These are phyloP conservation scores for Lachancea sp. DNA, from an alignment of 805 yeast species.

Conservation along the genomic window DNA sequence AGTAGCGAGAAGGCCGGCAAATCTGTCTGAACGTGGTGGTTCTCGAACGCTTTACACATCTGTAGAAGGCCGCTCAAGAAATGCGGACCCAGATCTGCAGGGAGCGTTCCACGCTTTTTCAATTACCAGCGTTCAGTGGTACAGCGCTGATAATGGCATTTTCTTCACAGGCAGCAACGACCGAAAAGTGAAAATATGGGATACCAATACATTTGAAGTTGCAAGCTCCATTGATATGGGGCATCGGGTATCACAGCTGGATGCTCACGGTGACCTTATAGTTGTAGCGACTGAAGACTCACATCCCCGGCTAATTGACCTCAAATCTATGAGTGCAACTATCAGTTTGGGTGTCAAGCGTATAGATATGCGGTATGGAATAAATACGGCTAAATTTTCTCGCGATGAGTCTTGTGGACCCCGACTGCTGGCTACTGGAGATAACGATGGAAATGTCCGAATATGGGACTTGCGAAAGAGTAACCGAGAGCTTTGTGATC, in stretches of 20 bases:
- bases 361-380: conserved; percentile 36
- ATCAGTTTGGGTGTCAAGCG: conserved; percentile 63
- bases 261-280: conserved; percentile 44
- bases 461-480: conserved; percentile 73
- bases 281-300: conserved; percentile 70
- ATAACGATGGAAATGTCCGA: conserved; percentile 70
- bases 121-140: conserved; percentile 72
- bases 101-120: conserved; percentile 57
- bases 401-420: conserved; percentile 42
- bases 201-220: conserved; percentile 55
- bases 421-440: conserved; percentile 68
- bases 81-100: neutral
- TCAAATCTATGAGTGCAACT: conserved; percentile 65
- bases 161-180: conserved; percentile 80
- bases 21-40: neutral
- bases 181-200: conserved; percentile 73
- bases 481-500: conserved; percentile 23
- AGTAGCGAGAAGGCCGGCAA: conserved; percentile 1
- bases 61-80: neutral
- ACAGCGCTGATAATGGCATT: conserved; percentile 84
- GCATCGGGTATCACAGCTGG: conserved; percentile 60
- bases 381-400: conserved; percentile 59
- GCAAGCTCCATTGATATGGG: conserved; percentile 62
- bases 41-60: conserved; percentile 1
- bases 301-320: conserved; percentile 61